These are phyloP conservation scores for Fusarium cicatricum DNA, from an alignment of 2,329 filamentous ascomycete genomes.

Conservation along the genomic window DNA sequence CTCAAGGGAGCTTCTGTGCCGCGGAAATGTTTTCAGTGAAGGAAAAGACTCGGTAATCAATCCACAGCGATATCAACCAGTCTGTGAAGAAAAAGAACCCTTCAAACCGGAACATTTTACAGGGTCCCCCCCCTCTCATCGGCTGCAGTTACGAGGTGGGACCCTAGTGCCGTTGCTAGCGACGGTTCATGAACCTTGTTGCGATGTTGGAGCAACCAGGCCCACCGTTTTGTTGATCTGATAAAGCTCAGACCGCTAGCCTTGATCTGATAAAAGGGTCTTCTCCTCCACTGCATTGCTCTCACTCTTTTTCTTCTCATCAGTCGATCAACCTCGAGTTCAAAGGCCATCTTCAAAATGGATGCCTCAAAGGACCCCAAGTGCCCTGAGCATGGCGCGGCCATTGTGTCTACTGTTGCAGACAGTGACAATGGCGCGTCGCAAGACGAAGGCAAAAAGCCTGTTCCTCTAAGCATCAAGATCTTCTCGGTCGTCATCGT, in stretches of 20 bases:
- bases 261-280: conserved; percentile 16
- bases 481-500: conserved; percentile 57
- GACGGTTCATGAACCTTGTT: conserved; percentile 11
- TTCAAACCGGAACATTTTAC: background rate
- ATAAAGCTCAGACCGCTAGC: conserved; percentile 27
- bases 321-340: too few relatives aligned
- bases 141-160: background rate
- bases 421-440: conserved; percentile 24
- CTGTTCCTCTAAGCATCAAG: conserved; percentile 44
- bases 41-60: too few relatives aligned
- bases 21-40: too few relatives aligned
- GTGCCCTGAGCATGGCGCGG: conserved; percentile 4
- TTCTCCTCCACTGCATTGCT: background rate
- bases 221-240: conserved; percentile 35
- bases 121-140: background rate
- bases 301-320: background rate
- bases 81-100: background rate
- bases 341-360: conserved; percentile 1
- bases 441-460: conserved; percentile 31
- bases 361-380: conserved; percentile 13
- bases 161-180: background rate
- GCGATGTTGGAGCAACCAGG: conserved; percentile 5
- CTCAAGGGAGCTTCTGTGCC: too few relatives aligned
- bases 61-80: background rate
- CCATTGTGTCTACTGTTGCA: conserved; percentile 7